These are phyloP conservation scores for Phyllosticta citribraziliensis DNA, from an alignment of 2,329 filamentous ascomycete genomes.

Conservation along the genomic window DNA sequence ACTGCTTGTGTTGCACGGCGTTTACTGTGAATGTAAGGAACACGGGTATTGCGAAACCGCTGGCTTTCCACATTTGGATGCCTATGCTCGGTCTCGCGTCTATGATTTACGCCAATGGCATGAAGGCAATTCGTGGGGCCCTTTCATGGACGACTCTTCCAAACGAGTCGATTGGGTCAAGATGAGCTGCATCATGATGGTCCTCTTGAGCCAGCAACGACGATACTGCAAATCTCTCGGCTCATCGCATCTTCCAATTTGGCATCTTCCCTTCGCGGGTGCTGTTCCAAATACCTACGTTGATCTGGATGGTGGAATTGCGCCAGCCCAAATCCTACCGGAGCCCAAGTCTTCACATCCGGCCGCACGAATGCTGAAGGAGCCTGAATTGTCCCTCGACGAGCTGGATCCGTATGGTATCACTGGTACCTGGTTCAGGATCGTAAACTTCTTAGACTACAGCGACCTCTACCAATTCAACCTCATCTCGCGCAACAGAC, in stretches of 20 bases:
- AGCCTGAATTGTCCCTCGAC: conserved; percentile 17
- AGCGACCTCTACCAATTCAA: conserved; percentile 65
- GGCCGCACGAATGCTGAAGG: conserved; percentile 16
- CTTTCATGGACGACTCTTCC: conserved; percentile 55
- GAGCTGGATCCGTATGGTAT: conserved; percentile 59
- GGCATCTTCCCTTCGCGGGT: conserved; percentile 22
- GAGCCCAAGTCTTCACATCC: not conserved
- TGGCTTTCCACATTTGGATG: conserved; percentile 32
- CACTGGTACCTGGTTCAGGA: conserved; percentile 57
- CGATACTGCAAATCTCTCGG: conserved; percentile 19
- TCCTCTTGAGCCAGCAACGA: conserved; percentile 53
- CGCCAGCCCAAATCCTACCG: not conserved
- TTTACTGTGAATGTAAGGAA: conserved; percentile 15
- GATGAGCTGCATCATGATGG: conserved; percentile 63
- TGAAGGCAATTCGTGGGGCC: conserved; percentile 54
- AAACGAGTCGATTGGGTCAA: conserved; percentile 68
- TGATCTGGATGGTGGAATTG: not conserved
- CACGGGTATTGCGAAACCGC: conserved; percentile 28
- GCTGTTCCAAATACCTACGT: conserved; percentile 15
- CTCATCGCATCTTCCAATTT: conserved; percentile 19
- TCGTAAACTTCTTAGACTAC: conserved; percentile 50
- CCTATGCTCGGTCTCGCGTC: conserved; percentile 57
- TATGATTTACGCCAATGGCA: conserved; percentile 67
- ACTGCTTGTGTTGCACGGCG: conserved; percentile 59
- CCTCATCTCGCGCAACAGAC: conserved; percentile 38